Percentiles rank a stretch among this genome's conserved stretches.
phyloP scores from a whole-genome alignment of 2,329 filamentous ascomycete species.

The Calonectria crousiana region DNA sequence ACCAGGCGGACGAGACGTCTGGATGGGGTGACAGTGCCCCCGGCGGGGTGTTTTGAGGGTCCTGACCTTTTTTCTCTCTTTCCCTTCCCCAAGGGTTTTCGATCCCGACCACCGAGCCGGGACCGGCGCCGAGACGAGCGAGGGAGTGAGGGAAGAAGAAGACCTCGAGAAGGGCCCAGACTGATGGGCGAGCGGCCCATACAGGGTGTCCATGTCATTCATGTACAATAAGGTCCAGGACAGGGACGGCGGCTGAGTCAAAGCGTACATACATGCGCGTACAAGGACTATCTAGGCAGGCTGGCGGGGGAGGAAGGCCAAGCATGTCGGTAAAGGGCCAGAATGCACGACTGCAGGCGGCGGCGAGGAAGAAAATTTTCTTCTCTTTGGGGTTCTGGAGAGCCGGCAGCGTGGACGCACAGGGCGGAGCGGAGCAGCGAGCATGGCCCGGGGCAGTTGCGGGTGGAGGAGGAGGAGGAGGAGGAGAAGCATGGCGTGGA shows the following conservation, averaged over 20 bases:
- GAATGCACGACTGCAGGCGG: neutral
- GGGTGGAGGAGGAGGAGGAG: neutral
- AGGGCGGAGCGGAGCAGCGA: neutral
- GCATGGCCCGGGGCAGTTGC: conserved; percentile 5
- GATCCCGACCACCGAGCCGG: conserved; percentile 3
- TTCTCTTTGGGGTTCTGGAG: neutral
- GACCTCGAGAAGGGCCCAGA: neutral
- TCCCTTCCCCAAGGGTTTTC: neutral
- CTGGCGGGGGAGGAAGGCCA: neutral
- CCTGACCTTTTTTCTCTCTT: too few relatives aligned
- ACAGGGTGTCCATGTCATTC: neutral
- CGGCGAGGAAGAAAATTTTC: neutral
- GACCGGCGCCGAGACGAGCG: neutral
- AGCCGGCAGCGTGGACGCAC: neutral
- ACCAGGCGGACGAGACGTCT: neutral
- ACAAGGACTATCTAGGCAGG: neutral
- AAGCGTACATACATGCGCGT: conserved; percentile 2
- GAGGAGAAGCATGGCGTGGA: neutral
- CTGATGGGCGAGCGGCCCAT: neutral
- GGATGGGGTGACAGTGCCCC: neutral
- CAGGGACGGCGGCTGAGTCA: conserved; percentile 14
- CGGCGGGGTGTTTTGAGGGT: neutral
- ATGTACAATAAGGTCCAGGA: neutral
- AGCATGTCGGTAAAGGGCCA: conserved; percentile 9
- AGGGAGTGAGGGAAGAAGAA: neutral